Percentiles rank a stretch among this genome's conserved stretches.
Evolutionary conservation across 2,329 filamentous ascomycete species (phyloP).

Genomic region (Pseudopithomyces maydicus): DNA sequence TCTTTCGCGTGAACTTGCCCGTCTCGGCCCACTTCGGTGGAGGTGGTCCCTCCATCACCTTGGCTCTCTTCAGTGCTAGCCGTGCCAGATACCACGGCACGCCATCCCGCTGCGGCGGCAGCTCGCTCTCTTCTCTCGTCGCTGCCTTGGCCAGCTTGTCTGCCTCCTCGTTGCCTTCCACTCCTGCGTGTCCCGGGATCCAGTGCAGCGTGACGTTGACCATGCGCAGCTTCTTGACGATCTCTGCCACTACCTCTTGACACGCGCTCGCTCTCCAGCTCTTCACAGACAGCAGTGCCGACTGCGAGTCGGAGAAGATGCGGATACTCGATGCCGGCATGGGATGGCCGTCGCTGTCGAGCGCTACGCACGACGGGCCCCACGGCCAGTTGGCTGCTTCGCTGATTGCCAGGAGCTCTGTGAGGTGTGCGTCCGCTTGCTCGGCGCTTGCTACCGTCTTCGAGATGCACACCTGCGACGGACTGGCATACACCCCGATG

Average conservation of each 20-base stretch:
- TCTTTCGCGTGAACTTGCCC: slow-evolving; percentile 22
- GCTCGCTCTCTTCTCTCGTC: slow-evolving; percentile 11
- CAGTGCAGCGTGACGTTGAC: slow-evolving; percentile 22
- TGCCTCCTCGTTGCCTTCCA: slow-evolving; percentile 20
- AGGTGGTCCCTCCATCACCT: slow-evolving; percentile 5
- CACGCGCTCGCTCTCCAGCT: slow-evolving; percentile 15
- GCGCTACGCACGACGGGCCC: background rate
- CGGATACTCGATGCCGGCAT: slow-evolving; percentile 6
- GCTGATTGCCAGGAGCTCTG: slow-evolving; percentile 12
- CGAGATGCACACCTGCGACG: slow-evolving; percentile 9
- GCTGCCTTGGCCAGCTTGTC: background rate
- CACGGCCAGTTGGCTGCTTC: slow-evolving; percentile 7
- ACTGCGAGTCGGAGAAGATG: slow-evolving; percentile 12
- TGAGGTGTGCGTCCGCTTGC: slow-evolving; percentile 12
- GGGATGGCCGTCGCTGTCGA: background rate
- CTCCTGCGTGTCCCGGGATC: slow-evolving; percentile 17
- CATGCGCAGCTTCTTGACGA: slow-evolving; percentile 15
- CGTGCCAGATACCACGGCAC: slow-evolving; percentile 12
- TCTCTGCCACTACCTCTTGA: slow-evolving; percentile 11
- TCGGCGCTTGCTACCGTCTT: slow-evolving; percentile 16
- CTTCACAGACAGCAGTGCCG: slow-evolving; percentile 7
- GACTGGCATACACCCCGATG: slow-evolving; percentile 6
- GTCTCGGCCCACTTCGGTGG: background rate
- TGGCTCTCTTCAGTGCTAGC: slow-evolving; percentile 12
- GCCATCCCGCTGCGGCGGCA: slow-evolving; percentile 14